phyloP scores from a whole-genome alignment of 2,329 filamentous ascomycete species.

The Colletotrichum kahawae region DNA sequence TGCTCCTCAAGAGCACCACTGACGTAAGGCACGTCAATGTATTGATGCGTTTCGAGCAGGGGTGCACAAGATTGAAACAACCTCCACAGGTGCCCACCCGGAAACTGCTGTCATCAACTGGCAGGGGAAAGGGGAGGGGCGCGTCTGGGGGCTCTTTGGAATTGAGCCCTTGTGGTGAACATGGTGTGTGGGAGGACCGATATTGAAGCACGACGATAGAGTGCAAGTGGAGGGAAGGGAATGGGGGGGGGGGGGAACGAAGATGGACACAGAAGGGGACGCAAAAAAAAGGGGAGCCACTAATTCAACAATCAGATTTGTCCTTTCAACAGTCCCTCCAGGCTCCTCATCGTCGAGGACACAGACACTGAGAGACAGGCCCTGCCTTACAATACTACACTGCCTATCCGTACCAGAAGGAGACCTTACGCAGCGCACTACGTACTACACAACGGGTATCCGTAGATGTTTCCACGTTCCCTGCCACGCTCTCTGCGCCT shows the following conservation, averaged over 20 bases:
- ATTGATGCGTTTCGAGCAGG: conserved; percentile 24
- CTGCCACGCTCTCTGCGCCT: not conserved
- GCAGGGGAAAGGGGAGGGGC: not conserved
- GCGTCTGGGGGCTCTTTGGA: not conserved
- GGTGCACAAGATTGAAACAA: conserved; percentile 20
- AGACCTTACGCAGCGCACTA: not conserved
- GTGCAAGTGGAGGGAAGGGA: not conserved
- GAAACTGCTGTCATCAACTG: conserved; percentile 17
- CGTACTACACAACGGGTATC: not conserved
- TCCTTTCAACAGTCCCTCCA: not conserved
- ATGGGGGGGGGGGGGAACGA: not conserved
- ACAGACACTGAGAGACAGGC: not conserved
- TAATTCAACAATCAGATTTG: not conserved
- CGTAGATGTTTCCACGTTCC: not conserved
- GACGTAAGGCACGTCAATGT: conserved; percentile 22
- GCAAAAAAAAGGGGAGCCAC: not conserved
- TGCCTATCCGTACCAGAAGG: not conserved
- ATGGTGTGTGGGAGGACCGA: not conserved
- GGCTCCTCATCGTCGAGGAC: not conserved
- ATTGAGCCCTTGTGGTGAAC: not conserved
- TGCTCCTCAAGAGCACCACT: conserved; percentile 5
- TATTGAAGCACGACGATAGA: not conserved
- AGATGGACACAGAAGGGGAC: not conserved
- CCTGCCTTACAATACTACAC: not conserved
- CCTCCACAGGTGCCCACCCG: conserved; percentile 14